Evolutionary conservation across 169 alveolate genomes (phyloP).

Genomic region (Plasmodium coatneyi): DNA sequence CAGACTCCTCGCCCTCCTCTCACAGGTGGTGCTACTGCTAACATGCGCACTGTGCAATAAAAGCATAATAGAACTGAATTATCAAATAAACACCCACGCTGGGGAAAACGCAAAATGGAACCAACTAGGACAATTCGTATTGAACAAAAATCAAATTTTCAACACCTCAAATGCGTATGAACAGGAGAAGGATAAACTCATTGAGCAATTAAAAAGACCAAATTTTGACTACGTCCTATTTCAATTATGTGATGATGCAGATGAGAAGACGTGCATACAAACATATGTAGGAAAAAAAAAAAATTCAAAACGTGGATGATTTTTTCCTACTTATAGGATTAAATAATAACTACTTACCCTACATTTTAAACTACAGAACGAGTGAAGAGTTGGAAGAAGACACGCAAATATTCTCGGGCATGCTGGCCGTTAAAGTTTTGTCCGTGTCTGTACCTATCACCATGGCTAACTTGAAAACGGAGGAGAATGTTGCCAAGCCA

Average conservation of each 20-base stretch:
- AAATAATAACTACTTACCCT: conserved; percentile 58
- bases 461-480: conserved; percentile 19
- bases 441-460: conserved; percentile 32
- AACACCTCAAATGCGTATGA: conserved; percentile 39
- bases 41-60: not conserved
- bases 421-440: conserved; percentile 3
- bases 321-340: conserved; percentile 31
- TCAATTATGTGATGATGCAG: conserved; percentile 29
- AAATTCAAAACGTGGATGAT: conserved; percentile 15
- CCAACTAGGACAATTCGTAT: conserved; percentile 10
- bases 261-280: conserved; percentile 26
- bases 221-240: conserved; percentile 49
- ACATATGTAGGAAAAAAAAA: conserved; percentile 39
- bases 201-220: not conserved
- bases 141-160: conserved; percentile 24
- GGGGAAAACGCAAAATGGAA: conserved; percentile 18
- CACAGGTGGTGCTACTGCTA: not conserved
- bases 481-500: not conserved
- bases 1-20: not conserved
- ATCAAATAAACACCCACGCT: conserved; percentile 27
- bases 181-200: conserved; percentile 31
- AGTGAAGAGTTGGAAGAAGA: not conserved
- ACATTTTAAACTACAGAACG: conserved; percentile 20
- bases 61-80: conserved; percentile 14
- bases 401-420: conserved; percentile 9